These are phyloP conservation scores for Verticillium nonalfalfae DNA, from an alignment of 2,329 filamentous ascomycete genomes.

Conservation along the genomic window DNA sequence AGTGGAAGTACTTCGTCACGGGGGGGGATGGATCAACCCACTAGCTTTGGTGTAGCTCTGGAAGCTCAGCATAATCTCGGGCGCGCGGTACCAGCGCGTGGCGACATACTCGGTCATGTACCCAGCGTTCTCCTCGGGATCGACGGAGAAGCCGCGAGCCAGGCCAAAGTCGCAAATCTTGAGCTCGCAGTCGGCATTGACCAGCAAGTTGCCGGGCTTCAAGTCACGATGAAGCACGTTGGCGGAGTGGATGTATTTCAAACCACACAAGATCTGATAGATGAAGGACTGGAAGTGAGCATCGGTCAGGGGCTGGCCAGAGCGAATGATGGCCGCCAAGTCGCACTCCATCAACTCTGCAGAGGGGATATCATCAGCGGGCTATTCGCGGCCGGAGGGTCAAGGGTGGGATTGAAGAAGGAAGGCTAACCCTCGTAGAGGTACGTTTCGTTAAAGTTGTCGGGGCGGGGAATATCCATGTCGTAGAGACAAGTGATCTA, in stretches of 20 bases:
- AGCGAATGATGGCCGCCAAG: constrained; percentile 93
- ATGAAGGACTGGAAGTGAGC: constrained; percentile 99
- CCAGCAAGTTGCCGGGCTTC: constrained; percentile 93
- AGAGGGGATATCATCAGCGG: background rate
- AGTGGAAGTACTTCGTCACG: constrained; percentile 37
- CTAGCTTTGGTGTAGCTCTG: constrained; percentile 99
- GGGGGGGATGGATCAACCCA: constrained; percentile 26
- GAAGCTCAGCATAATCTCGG: constrained; percentile 99
- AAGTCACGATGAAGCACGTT: constrained; percentile 96
- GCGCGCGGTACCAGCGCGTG: constrained; percentile 89
- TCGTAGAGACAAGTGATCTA: constrained; percentile 98
- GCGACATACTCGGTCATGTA: constrained; percentile 99
- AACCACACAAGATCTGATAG: constrained; percentile 97
- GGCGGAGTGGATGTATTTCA: constrained; percentile 99
- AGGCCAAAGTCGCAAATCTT: constrained; percentile 99
- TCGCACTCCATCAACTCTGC: constrained; percentile 99
- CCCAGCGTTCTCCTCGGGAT: constrained; percentile 95
- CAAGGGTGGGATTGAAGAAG: constrained; percentile 1
- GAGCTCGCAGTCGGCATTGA: constrained; percentile 98
- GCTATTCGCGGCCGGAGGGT: constrained; percentile 1
- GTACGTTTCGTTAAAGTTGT: constrained; percentile 99
- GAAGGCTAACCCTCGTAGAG: constrained; percentile 79
- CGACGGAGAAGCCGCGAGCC: constrained; percentile 91
- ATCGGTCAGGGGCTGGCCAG: constrained; percentile 93
- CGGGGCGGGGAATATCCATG: constrained; percentile 96